Evolutionary conservation across 805 yeast genomes (phyloP), one percentile per base, ranked within the genome.

Genomic region (Priceomyces castillae): DNA sequence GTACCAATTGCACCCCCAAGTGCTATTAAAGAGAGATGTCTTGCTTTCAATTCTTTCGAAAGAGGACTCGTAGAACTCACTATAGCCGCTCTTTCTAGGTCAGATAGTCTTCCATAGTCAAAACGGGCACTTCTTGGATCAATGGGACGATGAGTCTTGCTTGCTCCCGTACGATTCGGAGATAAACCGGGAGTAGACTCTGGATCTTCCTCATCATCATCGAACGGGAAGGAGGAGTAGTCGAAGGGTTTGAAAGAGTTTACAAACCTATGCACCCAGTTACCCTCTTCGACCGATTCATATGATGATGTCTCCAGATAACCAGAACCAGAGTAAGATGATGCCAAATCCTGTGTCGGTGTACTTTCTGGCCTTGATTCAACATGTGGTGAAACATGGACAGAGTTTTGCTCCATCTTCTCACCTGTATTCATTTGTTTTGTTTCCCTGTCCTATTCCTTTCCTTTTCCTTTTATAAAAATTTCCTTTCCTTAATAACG

Each of bases 1-100:
- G 86, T 81, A 46, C 87, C 87, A 30, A 82, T 77, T 34, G 82
- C 74, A 37, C 85, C 82, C 31, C 86, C 86, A 36, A 83, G 78
- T 28, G 87, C 81, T 47, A 83, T 76, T 77, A 83, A 80, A 50
- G 81, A 80, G 53, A 82, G 58, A 53, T 81, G 86, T 56, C 89
- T 75, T 35, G 67, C 61, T 52, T 78, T 80, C 56, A 81, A 61
- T 4, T 60, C 51, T 37, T 62, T 54, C 10, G 65, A 54, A 30
- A 64, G 53, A 1, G 67, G 69, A 20, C 61, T 54, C 31, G 61
- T 62, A 12, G 67, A 62, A 15, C 68, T 64, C 43, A 60, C 59
- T 25, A 60, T 57, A 18, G 66, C 68, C 6, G 67, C 66, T 48
- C 56, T 56, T 50, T 64, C 69, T 39, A 62, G 49, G 31, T 63